These are phyloP conservation scores for Penicillium glabrum DNA, from an alignment of 2,329 filamentous ascomycete genomes.

Conservation along the genomic window DNA sequence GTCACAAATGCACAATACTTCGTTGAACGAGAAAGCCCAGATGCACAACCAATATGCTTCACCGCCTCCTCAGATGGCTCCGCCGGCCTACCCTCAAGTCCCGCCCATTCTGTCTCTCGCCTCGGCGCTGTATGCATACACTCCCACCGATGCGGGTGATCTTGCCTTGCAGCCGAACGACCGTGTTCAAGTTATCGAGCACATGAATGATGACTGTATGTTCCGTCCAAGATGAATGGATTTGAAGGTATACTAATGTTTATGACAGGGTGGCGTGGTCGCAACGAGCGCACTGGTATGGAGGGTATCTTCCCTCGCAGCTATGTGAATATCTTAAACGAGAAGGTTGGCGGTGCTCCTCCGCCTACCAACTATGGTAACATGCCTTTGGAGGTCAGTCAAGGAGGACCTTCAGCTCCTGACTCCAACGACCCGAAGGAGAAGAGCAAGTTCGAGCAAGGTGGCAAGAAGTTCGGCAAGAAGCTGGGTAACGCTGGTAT, in stretches of 20 bases:
- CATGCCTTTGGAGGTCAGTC: constrained; percentile 73
- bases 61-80: constrained; percentile 39
- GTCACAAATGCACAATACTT: constrained; percentile 38
- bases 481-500: constrained; percentile 73
- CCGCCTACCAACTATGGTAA: constrained; percentile 51
- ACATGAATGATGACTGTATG: constrained; percentile 90
- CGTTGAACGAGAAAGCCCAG: constrained; percentile 44
- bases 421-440: constrained; percentile 43
- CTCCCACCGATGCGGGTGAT: constrained; percentile 76
- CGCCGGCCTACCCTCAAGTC: constrained; percentile 53
- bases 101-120: constrained; percentile 67
- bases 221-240: neutral
- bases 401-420: constrained; percentile 49
- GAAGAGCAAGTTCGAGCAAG: constrained; percentile 66
- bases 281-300: constrained; percentile 75
- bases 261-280: constrained; percentile 69
- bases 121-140: constrained; percentile 80
- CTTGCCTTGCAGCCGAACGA: constrained; percentile 79
- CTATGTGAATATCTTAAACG: constrained; percentile 74
- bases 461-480: constrained; percentile 94
- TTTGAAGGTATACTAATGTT: constrained; percentile 11
- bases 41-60: constrained; percentile 43
- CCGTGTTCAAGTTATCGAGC: constrained; percentile 75
- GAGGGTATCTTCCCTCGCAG: constrained; percentile 95
- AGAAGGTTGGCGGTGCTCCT: constrained; percentile 51